These are phyloP conservation scores for Suillus luteus DNA, from an alignment of 768 basidiomycete species.

Conservation along the genomic window DNA sequence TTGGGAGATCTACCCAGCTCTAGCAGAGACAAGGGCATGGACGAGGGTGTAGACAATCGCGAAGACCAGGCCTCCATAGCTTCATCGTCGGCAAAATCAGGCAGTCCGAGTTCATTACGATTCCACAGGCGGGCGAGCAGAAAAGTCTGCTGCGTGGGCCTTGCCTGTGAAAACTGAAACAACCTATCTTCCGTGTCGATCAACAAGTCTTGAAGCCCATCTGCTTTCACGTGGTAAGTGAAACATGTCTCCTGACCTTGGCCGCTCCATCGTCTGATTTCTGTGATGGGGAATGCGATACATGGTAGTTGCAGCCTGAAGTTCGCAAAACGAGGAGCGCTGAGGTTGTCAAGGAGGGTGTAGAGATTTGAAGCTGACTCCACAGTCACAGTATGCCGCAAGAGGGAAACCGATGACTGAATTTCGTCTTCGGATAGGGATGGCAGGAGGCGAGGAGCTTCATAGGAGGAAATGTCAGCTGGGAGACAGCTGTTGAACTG, in stretches of 20 bases:
- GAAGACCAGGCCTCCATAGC: too few relatives aligned
- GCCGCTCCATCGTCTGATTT: neutral
- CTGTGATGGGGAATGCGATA: neutral
- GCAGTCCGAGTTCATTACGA: neutral
- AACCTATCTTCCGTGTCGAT: neutral
- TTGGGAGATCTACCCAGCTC: too few relatives aligned
- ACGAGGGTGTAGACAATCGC: too few relatives aligned
- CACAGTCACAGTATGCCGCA: too few relatives aligned
- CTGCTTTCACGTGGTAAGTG: neutral
- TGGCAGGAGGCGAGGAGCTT: too few relatives aligned
- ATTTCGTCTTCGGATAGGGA: too few relatives aligned
- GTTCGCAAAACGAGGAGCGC: neutral
- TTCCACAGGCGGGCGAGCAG: neutral
- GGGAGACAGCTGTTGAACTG: too few relatives aligned
- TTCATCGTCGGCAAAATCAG: neutral
- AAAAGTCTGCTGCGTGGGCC: neutral
- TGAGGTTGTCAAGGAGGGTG: neutral
- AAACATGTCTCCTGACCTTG: neutral
- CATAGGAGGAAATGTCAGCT: too few relatives aligned
- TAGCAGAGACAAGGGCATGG: too few relatives aligned
- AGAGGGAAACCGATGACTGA: too few relatives aligned
- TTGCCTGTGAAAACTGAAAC: neutral
- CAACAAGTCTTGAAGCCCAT: neutral
- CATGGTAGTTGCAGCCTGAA: neutral
- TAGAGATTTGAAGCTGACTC: too few relatives aligned